Base-by-base conservation (phyloP, 208 protist species). In the Wallacemonas rigidus region DNA sequence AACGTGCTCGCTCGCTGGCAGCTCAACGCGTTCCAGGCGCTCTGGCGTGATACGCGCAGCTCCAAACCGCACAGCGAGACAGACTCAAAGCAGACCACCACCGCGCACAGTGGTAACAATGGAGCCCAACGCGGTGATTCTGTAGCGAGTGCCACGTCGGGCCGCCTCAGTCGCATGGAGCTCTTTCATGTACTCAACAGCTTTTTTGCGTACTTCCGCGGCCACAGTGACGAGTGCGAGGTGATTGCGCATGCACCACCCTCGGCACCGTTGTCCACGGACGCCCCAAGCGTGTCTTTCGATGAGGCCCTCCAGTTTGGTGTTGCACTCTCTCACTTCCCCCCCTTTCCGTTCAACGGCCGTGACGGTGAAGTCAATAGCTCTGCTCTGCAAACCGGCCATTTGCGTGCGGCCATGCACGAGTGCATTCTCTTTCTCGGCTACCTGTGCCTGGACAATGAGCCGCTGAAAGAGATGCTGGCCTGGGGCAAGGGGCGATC, bases 391-490 rank as follows among this genome's bases (percentile, higher is more conserved):
- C 38, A 77, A 43, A 7, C 53, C 2, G 36, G 36, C 58, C 83
- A 86, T 57, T 62, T 96, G n/a, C 87, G 91, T 3, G 85, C 87
- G 17, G 77, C 87, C 8, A 63, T 96, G 51, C 91, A 96, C 60
- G 91, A 96, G 75, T 90, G 83, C 77, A 74, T 96, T 41, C 76
- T 96, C 7, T 50, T 96, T 14, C 72, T 94, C 39, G 87, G 89
- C 9, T 96, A 96, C 68, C 78, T 96, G 12, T 93, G 81, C 60
- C 73, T 96, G 11, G 87, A 93, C 53, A 86, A 96, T 71, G 71
- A 69, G 40, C 70, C 67, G 26, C 77, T 94, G 53, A 87, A 94
- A 76, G 87, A 90, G n/a, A 93, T 94, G 77, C 77, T 96, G 71
- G 72, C 78, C 2, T 96, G 91, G 89, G 91, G 91, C 1, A 91